Conservation (phyloP, 176 grass and related monocot genomes). For the Miscanthus lutarioriparius region DNA sequence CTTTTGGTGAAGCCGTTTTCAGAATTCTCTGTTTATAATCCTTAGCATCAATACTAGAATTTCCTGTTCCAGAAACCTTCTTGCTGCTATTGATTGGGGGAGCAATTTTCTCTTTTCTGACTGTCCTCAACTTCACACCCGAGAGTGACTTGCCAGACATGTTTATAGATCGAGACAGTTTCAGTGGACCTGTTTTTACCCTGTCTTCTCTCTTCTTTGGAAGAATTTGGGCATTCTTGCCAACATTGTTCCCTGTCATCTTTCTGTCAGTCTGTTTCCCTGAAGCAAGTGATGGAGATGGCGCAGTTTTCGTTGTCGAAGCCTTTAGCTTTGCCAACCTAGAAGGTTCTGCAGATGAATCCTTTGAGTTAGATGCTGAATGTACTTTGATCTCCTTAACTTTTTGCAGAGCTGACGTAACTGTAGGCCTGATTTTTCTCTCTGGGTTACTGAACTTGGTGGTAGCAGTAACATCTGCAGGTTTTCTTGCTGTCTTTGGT, state of each 20-base stretch:
- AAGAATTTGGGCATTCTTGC: slow-evolving; percentile 22
- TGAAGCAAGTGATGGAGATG: slow-evolving; percentile 27
- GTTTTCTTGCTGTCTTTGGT: slow-evolving; percentile 27
- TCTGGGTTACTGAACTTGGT: slow-evolving; percentile 1
- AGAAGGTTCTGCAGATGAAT: slow-evolving; percentile 19
- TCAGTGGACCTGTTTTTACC: slow-evolving; percentile 22
- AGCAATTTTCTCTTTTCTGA: slow-evolving; percentile 32
- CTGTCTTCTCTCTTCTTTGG: slow-evolving; percentile 41
- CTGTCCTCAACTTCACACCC: slow-evolving; percentile 24
- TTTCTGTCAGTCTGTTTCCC: slow-evolving; percentile 36
- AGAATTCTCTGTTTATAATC: slow-evolving; percentile 35
- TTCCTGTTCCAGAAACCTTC: slow-evolving; percentile 31
- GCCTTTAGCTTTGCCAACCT: slow-evolving; percentile 15
- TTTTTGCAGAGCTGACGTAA: slow-evolving; percentile 33
- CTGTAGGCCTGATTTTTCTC: slow-evolving; percentile 12
- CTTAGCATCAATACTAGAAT: slow-evolving; percentile 18
- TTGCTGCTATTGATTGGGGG: slow-evolving; percentile 38
- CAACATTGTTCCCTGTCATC: slow-evolving; percentile 28
- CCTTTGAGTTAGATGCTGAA: slow-evolving; percentile 4
- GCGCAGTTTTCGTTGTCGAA: neutral
- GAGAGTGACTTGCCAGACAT: slow-evolving; percentile 38
- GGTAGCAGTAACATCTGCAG: slow-evolving; percentile 23
- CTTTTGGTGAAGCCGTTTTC: slow-evolving; percentile 41
- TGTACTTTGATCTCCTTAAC: slow-evolving; percentile 30
- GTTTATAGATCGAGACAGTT: slow-evolving; percentile 48